These are phyloP conservation scores for Favolaschia claudopus DNA, from an alignment of 768 basidiomycete species.

Conservation along the genomic window DNA sequence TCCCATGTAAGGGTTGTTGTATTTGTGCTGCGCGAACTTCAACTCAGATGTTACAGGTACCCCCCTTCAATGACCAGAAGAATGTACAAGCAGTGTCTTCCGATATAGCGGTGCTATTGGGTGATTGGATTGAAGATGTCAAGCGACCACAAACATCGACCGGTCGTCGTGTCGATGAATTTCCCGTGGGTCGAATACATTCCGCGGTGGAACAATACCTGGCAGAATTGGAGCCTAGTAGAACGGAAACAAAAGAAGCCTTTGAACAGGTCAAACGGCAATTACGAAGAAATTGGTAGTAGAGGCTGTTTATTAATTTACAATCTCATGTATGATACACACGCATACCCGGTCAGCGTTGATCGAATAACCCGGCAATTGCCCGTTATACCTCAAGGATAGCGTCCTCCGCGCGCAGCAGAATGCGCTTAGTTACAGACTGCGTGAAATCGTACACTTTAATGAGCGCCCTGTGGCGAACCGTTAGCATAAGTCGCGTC, in stretches of 20 bases:
- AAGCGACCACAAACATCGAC: constrained; percentile 74
- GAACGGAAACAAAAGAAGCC: constrained; percentile 64
- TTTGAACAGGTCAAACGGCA: constrained; percentile 80
- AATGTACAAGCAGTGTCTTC: constrained; percentile 83
- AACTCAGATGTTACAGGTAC: constrained; percentile 57
- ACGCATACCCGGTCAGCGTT: background rate
- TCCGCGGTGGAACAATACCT: constrained; percentile 77
- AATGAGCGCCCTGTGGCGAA: constrained; percentile 64
- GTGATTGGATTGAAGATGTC: constrained; percentile 84
- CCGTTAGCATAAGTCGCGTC: constrained; percentile 8
- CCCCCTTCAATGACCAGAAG: constrained; percentile 82
- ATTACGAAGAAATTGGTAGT: constrained; percentile 75
- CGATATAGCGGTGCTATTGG: constrained; percentile 82
- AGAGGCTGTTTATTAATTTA: constrained; percentile 16
- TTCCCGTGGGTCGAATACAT: constrained; percentile 83
- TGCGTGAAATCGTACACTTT: constrained; percentile 75
- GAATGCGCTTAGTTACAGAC: constrained; percentile 60
- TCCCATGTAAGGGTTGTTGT: constrained; percentile 66
- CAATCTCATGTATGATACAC: constrained; percentile 15
- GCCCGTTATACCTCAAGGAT: constrained; percentile 72
- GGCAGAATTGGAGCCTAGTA: constrained; percentile 67
- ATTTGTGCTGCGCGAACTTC: background rate
- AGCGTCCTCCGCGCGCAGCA: constrained; percentile 79
- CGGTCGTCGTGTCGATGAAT: constrained; percentile 61
- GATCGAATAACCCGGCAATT: background rate